Evolutionary conservation across 2,329 filamentous ascomycete genomes (phyloP).

Genomic region (Biscogniauxia marginata): DNA sequence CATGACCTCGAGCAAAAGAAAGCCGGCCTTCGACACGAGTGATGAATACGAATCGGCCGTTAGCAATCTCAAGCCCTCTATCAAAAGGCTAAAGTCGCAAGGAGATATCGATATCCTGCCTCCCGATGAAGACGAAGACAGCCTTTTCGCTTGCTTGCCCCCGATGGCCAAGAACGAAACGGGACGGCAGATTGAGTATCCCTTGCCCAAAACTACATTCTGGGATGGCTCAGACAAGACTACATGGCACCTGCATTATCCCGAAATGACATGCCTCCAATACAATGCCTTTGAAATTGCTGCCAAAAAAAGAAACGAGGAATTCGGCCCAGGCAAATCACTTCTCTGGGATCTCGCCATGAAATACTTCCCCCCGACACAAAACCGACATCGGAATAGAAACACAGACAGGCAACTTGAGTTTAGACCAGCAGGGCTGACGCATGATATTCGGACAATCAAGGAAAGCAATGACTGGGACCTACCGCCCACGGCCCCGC

Average conservation of each 20-base stretch:
- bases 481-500: constrained; percentile 23
- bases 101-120: constrained; percentile 38
- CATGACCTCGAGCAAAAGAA: constrained; percentile 55
- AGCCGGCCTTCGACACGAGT: constrained; percentile 50
- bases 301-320: constrained; percentile 48
- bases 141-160: constrained; percentile 48
- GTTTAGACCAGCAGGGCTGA: constrained; percentile 19
- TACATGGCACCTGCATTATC: constrained; percentile 62
- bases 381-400: constrained; percentile 23
- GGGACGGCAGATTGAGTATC: constrained; percentile 56
- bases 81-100: constrained; percentile 57
- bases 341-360: constrained; percentile 56
- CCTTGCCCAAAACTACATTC: constrained; percentile 55
- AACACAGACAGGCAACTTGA: constrained; percentile 11
- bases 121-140: constrained; percentile 42
- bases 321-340: constrained; percentile 52
- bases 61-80: constrained; percentile 42
- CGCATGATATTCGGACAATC: constrained; percentile 24
- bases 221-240: constrained; percentile 54
- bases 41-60: constrained; percentile 46
- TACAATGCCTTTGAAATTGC: constrained; percentile 54
- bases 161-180: constrained; percentile 49
- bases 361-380: constrained; percentile 54
- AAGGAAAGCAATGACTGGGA: constrained; percentile 29
- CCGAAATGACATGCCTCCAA: constrained; percentile 62